Evolutionary conservation across 176 grass and related monocot species (phyloP).

Genomic region (Raddia guianensis): DNA sequence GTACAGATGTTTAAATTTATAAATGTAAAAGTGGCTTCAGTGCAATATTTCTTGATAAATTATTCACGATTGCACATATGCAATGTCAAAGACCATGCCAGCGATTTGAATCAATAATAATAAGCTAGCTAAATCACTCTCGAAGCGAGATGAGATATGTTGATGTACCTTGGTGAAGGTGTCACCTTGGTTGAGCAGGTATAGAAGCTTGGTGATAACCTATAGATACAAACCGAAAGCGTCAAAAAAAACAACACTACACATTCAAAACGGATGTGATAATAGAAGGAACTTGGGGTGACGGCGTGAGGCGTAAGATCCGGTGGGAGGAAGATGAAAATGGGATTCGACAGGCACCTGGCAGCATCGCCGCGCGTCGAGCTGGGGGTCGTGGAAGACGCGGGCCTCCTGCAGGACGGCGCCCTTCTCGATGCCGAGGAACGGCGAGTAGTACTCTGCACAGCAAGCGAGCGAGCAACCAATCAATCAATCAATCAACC

Average conservation of each 20-base stretch:
- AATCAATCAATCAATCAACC: constrained; percentile 40
- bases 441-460: constrained; percentile 92
- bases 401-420: constrained; percentile 96
- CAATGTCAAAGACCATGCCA: background rate
- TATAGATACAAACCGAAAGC: constrained; percentile 34
- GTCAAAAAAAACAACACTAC: constrained; percentile 21
- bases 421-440: constrained; percentile 98
- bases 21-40: background rate
- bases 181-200: constrained; percentile 98
- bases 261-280: background rate
- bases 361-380: constrained; percentile 89
- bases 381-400: constrained; percentile 94
- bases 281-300: background rate
- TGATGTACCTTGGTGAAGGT: constrained; percentile 85
- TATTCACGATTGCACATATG: background rate
- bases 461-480: constrained; percentile 10
- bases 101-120: background rate
- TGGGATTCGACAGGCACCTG: constrained; percentile 56
- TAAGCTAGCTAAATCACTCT: constrained; percentile 3
- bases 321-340: background rate
- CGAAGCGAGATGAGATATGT: background rate
- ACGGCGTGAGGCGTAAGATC: constrained; percentile 15
- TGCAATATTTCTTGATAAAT: background rate
- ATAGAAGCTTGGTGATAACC: constrained; percentile 99
- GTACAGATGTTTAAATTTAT: background rate